These are phyloP conservation scores for Corylus americana DNA, from an alignment of 306 rosid species.

Conservation along the genomic window DNA sequence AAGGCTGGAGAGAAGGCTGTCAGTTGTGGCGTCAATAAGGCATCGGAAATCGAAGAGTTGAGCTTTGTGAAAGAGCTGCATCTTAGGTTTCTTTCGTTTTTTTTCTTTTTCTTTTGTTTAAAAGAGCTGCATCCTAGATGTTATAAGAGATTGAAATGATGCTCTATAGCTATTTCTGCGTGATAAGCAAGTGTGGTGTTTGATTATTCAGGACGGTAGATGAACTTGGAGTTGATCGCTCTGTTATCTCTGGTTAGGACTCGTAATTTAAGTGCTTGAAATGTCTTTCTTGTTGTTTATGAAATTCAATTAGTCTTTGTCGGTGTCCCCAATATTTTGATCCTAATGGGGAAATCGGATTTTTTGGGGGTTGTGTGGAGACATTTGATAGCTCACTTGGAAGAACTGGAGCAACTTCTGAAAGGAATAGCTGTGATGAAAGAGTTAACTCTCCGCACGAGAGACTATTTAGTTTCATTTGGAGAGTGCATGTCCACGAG, in stretches of 20 bases:
- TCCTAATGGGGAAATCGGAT: neutral
- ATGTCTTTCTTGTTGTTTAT: neutral
- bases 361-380: constrained; percentile 2
- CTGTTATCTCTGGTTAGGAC: constrained; percentile 27
- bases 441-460: constrained; percentile 83
- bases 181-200: neutral
- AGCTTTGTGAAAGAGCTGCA: constrained; percentile 63
- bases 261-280: neutral
- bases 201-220: constrained; percentile 22
- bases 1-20: constrained; percentile 97
- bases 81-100: constrained; percentile 38
- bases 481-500: constrained; percentile 99
- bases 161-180: neutral
- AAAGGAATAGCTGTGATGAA: constrained; percentile 96
- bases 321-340: neutral
- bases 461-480: constrained; percentile 90
- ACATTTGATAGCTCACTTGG: constrained; percentile 62
- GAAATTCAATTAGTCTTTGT: neutral
- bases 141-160: neutral
- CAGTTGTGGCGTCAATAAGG: constrained; percentile 77
- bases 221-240: constrained; percentile 29
- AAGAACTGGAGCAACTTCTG: constrained; percentile 87
- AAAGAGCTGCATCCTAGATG: neutral
- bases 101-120: neutral
- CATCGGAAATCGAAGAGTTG: constrained; percentile 64